Base-by-base conservation (phyloP, 2,329 filamentous ascomycete species). In the Helotiales sp. region DNA sequence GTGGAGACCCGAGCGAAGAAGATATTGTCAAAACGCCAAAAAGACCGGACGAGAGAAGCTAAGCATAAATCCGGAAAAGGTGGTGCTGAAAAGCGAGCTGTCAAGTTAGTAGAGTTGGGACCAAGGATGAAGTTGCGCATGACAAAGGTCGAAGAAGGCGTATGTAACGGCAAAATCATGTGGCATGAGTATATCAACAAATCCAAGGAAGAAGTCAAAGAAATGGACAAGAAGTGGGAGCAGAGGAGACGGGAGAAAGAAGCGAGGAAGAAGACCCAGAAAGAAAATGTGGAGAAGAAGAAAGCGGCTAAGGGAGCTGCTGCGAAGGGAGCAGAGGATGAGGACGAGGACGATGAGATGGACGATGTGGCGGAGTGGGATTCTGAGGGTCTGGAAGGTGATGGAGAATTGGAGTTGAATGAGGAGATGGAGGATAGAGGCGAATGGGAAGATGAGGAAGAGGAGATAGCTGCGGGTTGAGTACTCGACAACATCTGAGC, bases 151-250 rank as follows among this genome's bases (percentile, higher is more conserved):
- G 95, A 99, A 71, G 95, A 99, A 67, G 95, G 93, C 1, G 75
- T 98, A 6, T 97, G 92, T 68, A 82, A 84, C 25, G 95, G 95
- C 50, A 95, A 91, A 72, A 83, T 96, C 56, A 90, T 99, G 89
- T 99, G 95, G 95, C 95, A 99, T 73, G 92, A 97, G 71, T 96
- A 91, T 71, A 86, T 98, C 53, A 84, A 88, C 71, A 99, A 99
- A 81, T 86, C 85, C 6, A 85, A 85, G 66, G 82, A 84, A 17
- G 93, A 99, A 73, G 77, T 91, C 56, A 83, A 87, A 70, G 84
- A 89, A 63, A 75, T 97, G 66, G 93, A 98, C 66, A 84, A 87
- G 77, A 83, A 85, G 65, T 98, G 95, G 90, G 88, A 92, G 65
- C 77, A 88, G 75, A 83, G 85, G 68, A 82, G 84, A 57, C 84